Conservation (phyloP, 202 grass and related monocot species). For the Eragrostis tef region DNA sequence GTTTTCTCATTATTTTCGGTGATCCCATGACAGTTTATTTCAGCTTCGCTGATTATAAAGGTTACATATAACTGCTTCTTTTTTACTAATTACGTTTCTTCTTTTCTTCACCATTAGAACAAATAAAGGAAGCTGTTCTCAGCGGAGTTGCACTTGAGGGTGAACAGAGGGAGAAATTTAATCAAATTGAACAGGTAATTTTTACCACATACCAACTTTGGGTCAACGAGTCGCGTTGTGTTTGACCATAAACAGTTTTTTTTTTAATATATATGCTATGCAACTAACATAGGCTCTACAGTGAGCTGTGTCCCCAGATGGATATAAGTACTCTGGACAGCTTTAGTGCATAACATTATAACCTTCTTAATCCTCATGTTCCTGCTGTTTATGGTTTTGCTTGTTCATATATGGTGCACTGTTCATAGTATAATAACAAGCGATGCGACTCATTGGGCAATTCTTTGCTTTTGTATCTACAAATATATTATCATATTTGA, state of each 20-base stretch:
- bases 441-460: not conserved
- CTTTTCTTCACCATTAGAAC: slow-evolving; percentile 48
- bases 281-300: too few relatives aligned
- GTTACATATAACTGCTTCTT: not conserved
- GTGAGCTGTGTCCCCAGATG: too few relatives aligned
- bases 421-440: not conserved
- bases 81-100: not conserved
- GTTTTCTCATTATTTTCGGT: not conserved
- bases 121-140: slow-evolving; percentile 94
- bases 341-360: not conserved
- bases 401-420: not conserved
- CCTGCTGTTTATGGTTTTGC: not conserved
- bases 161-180: slow-evolving; percentile 82
- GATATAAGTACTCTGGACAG: too few relatives aligned
- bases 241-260: not conserved
- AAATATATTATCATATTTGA: slow-evolving; percentile 15
- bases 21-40: not conserved
- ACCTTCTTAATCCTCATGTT: not conserved
- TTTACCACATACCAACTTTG: too few relatives aligned
- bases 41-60: not conserved
- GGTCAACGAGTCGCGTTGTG: not conserved
- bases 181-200: slow-evolving; percentile 88
- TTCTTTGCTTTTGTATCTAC: not conserved
- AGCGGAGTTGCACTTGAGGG: slow-evolving; percentile 85
- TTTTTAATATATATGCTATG: too few relatives aligned